A percentile compares a stretch with the other conserved stretches of the same genome.
Conservation (phyloP, 768 basidiomycete species). For the Tricholoma matsutake region DNA sequence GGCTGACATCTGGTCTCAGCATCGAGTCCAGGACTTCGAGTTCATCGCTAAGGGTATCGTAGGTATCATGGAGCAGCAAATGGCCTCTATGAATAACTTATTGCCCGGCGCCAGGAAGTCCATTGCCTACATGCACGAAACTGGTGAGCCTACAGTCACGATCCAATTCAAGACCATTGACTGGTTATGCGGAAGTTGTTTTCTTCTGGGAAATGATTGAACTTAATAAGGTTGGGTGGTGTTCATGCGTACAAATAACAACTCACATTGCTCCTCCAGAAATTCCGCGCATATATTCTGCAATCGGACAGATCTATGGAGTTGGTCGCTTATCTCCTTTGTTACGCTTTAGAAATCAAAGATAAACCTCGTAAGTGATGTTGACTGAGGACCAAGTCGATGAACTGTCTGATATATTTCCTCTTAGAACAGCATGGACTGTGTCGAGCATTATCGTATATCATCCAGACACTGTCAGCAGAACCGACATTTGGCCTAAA, state of each 20-base stretch:
- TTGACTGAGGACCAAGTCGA: slow-evolving; percentile 2
- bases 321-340: slow-evolving; percentile 73
- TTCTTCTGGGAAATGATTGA: slow-evolving; percentile 92
- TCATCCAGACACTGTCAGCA: slow-evolving; percentile 87
- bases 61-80: slow-evolving; percentile 70
- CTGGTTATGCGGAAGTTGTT: slow-evolving; percentile 46
- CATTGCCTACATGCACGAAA: slow-evolving; percentile 79
- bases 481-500: slow-evolving; percentile 75
- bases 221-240: slow-evolving; percentile 72
- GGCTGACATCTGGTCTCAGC: slow-evolving; percentile 42
- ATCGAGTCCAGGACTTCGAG: slow-evolving; percentile 84
- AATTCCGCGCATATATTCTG: slow-evolving; percentile 81
- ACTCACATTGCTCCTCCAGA: slow-evolving; percentile 43
- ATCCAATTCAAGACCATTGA: not conserved
- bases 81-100: slow-evolving; percentile 66
- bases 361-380: slow-evolving; percentile 79
- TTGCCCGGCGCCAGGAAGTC: slow-evolving; percentile 86
- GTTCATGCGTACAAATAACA: not conserved
- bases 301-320: slow-evolving; percentile 81
- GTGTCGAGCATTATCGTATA: slow-evolving; percentile 85
- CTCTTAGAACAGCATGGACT: slow-evolving; percentile 82
- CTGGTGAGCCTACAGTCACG: slow-evolving; percentile 49
- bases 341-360: slow-evolving; percentile 84
- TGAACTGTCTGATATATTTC: not conserved
- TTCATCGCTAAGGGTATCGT: slow-evolving; percentile 77